Conservation (phyloP, 2,329 filamentous ascomycete genomes). For the Elsinoe australis region DNA sequence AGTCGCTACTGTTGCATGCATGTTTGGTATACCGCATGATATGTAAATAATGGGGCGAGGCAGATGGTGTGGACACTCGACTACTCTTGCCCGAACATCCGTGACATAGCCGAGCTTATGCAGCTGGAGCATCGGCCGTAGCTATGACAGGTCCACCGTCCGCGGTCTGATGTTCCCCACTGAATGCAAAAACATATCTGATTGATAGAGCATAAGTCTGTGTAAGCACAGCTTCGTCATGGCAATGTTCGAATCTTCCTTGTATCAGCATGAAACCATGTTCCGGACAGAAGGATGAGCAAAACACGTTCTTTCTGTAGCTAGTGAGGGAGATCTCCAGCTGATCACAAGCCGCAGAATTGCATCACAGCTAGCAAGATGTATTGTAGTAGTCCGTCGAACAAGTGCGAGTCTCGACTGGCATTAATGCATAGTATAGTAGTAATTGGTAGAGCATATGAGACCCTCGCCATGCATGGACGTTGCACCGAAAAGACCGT, state of each 20-base stretch:
- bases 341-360: conserved; percentile 5
- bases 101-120: conserved; percentile 15
- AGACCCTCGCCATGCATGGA: background rate
- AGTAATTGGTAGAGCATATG: background rate
- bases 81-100: background rate
- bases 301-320: background rate
- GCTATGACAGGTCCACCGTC: background rate
- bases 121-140: background rate
- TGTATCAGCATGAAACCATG: background rate
- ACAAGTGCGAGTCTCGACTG: too few relatives aligned
- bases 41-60: too few relatives aligned
- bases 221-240: background rate
- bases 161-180: background rate
- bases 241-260: background rate
- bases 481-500: conserved; percentile 2
- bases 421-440: too few relatives aligned
- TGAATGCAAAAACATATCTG: background rate
- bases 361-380: conserved; percentile 7
- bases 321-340: conserved; percentile 12
- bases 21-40: too few relatives aligned
- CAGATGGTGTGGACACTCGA: background rate
- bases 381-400: background rate
- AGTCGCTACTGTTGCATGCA: too few relatives aligned
- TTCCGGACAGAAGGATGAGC: conserved; percentile 12
- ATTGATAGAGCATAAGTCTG: too few relatives aligned